These are phyloP conservation scores for Colletotrichum neosansevieriae DNA, from an alignment of 2,329 filamentous ascomycete genomes.

Conservation along the genomic window DNA sequence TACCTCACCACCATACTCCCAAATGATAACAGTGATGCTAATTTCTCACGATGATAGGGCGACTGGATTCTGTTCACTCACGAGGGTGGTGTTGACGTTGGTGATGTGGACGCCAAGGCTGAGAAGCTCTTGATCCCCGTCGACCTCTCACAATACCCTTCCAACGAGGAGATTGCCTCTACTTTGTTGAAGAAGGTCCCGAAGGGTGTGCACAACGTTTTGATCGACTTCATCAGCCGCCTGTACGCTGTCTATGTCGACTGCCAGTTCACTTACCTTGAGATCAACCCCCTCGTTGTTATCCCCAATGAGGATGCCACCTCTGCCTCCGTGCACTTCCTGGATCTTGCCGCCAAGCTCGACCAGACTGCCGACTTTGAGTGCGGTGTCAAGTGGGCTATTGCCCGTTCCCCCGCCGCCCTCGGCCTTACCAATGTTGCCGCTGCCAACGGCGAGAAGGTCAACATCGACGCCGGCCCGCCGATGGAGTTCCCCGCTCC, in stretches of 20 bases:
- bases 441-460: conserved; percentile 75
- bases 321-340: conserved; percentile 95
- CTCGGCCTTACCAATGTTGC: conserved; percentile 82
- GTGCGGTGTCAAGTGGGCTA: conserved; percentile 98
- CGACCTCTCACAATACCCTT: conserved; percentile 93
- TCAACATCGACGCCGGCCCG: conserved; percentile 95
- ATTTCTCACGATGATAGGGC: conserved; percentile 68
- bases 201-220: conserved; percentile 94
- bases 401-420: conserved; percentile 90
- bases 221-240: conserved; percentile 98
- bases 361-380: conserved; percentile 99
- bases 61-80: conserved; percentile 99
- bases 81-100: conserved; percentile 99
- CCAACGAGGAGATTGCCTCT: conserved; percentile 91
- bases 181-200: conserved; percentile 93
- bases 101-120: conserved; percentile 98
- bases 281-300: conserved; percentile 99
- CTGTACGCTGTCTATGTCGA: conserved; percentile 99
- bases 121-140: conserved; percentile 99
- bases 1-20: not conserved
- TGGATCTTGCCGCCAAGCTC: conserved; percentile 97
- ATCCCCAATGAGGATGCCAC: conserved; percentile 94
- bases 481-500: conserved; percentile 99
- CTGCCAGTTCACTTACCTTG: conserved; percentile 99
- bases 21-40: conserved; percentile 18